These are phyloP conservation scores for Phialophora expanda DNA, from an alignment of 2,329 filamentous ascomycete genomes.

Conservation along the genomic window DNA sequence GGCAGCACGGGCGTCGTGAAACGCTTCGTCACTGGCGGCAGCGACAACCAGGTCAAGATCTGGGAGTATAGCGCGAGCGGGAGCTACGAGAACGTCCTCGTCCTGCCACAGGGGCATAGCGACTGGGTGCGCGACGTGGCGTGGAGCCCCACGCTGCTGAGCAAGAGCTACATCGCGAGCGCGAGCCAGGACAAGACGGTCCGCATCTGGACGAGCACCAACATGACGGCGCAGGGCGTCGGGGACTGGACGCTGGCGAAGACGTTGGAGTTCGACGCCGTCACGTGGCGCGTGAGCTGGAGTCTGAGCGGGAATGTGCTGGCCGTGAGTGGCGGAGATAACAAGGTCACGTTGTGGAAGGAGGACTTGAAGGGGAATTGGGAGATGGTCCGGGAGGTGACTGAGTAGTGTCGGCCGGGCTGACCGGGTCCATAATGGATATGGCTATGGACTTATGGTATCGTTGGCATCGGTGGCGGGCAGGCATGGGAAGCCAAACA, in stretches of 20 bases:
- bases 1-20: constrained; percentile 58
- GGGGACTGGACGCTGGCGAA: constrained; percentile 79
- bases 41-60: constrained; percentile 90
- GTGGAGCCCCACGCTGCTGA: constrained; percentile 92
- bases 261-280: constrained; percentile 82
- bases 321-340: constrained; percentile 90
- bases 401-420: constrained; percentile 64
- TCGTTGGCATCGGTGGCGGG: background rate
- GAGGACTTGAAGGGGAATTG: constrained; percentile 95
- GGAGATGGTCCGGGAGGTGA: constrained; percentile 96
- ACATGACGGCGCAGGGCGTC: constrained; percentile 58
- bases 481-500: background rate
- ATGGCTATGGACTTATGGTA: background rate
- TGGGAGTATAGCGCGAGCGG: constrained; percentile 77
- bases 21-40: constrained; percentile 92
- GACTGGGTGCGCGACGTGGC: constrained; percentile 99
- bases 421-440: background rate
- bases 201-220: constrained; percentile 85
- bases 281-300: constrained; percentile 97
- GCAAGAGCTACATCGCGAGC: constrained; percentile 95
- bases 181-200: constrained; percentile 97
- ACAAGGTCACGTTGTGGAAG: constrained; percentile 98
- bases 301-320: constrained; percentile 95
- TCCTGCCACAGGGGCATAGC: constrained; percentile 75
- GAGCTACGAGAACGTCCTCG: constrained; percentile 58